Base-by-base conservation (phyloP, 345 rosid species). In the Lepidium sativum region DNA sequence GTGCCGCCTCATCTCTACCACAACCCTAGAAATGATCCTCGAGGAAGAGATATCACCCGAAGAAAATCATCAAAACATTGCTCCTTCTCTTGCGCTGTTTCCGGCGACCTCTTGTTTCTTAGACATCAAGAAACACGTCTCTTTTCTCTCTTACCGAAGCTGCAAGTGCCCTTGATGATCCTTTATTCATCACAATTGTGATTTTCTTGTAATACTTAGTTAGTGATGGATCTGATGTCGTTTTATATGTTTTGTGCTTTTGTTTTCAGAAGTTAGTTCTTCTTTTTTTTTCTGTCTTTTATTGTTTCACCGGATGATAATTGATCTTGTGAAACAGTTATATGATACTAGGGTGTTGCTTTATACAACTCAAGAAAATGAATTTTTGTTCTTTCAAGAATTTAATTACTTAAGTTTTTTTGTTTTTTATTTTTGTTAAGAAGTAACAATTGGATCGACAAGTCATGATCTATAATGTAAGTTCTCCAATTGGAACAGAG, bases 21-120 rank as follows among this genome's bases (percentile, higher is more conserved):
- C 41, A 54, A 63, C 50, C 43, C 75, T 71, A 12, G 75, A 71
- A 41, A 71, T 63, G 65, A 71, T 71, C 34, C 20, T 63, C 17
- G 75, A 71, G 59, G 75, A 71, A 39, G 69, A 71, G 51, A 63
- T 32, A 10, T 2, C 14, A 27, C 48, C 55, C 3, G 69, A 38
- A 39, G 57, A 54, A 29, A 40, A 17, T 6, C 33, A 43, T 45
- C 31, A 18, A 4, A 59, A 13, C 25, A 25, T 27, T 32, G 6
- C 6, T 31, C 6, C 1, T 25, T 51, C 60, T 53, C 47, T 51
- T 27, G 52, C 35, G 13, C 29, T 41, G 10, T 41, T 53, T 61
- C 54, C 74, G 21, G 54, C 44, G 23, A 54, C 64, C 8, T 54
- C 69, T 29, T 63, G 57, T 47, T 55, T 63, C 34, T 54, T 63